These are phyloP conservation scores for Chaetomium cochliodes DNA, from an alignment of 495 filamentous ascomycete species.

Conservation along the genomic window DNA sequence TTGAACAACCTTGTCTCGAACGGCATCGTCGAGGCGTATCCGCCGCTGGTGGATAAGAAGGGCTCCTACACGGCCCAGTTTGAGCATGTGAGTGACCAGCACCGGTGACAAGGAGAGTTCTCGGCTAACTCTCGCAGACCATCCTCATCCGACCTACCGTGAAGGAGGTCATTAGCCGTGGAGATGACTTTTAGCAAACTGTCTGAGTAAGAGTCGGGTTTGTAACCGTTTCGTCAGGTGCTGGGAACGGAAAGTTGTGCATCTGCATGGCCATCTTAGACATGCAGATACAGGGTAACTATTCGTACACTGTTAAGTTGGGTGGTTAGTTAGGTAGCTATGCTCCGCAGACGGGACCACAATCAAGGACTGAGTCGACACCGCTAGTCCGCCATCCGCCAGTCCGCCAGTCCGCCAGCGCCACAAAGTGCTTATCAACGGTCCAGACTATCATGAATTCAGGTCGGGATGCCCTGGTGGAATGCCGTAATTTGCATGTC, in stretches of 20 bases:
- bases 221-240: not conserved
- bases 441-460: not conserved
- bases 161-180: slow-evolving; percentile 91
- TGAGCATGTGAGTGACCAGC: slow-evolving; percentile 72
- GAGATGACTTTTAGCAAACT: slow-evolving; percentile 72
- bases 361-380: not conserved
- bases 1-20: slow-evolving; percentile 82
- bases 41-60: slow-evolving; percentile 87
- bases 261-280: not conserved
- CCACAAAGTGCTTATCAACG: not conserved
- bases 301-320: too few relatives aligned
- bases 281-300: not conserved
- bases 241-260: not conserved
- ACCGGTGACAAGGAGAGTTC: not conserved
- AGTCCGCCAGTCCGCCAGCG: not conserved
- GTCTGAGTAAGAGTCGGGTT: slow-evolving; percentile 11
- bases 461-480: not conserved
- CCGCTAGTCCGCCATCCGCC: not conserved
- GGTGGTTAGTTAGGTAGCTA: too few relatives aligned
- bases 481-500: not conserved
- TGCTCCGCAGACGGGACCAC: too few relatives aligned
- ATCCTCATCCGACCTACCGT: slow-evolving; percentile 81
- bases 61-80: slow-evolving; percentile 93
- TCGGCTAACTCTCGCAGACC: slow-evolving; percentile 56
- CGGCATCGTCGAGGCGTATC: slow-evolving; percentile 87